These are phyloP conservation scores for Pichia inconspicua DNA, from an alignment of 1,139 yeast species.

Conservation along the genomic window DNA sequence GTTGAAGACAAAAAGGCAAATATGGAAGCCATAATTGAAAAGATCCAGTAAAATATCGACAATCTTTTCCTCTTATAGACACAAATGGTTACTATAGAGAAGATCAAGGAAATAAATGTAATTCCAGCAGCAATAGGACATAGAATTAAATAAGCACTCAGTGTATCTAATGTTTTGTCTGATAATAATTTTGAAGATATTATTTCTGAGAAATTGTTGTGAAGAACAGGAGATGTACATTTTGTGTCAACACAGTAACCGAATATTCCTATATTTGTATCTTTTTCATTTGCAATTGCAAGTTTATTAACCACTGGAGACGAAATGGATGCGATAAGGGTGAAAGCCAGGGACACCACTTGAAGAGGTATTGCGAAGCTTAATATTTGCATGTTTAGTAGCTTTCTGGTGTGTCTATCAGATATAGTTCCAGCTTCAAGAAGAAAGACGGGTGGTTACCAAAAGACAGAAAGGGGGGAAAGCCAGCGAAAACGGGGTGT, in stretches of 20 bases:
- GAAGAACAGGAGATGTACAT: slow-evolving; percentile 2
- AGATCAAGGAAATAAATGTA: slow-evolving; percentile 22
- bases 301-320: slow-evolving; percentile 38
- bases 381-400: slow-evolving; percentile 1
- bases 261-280: slow-evolving; percentile 29
- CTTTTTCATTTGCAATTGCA: slow-evolving; percentile 31
- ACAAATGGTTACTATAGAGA: slow-evolving; percentile 20
- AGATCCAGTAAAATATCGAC: slow-evolving; percentile 27
- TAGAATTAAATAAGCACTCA: slow-evolving; percentile 21
- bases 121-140: slow-evolving; percentile 27
- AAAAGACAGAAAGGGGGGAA: no score
- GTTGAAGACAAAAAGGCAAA: slow-evolving; percentile 47
- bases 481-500: no score
- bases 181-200: slow-evolving; percentile 5
- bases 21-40: slow-evolving; percentile 31
- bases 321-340: slow-evolving; percentile 41
- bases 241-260: slow-evolving; percentile 35
- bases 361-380: slow-evolving; percentile 20
- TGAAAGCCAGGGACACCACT: slow-evolving; percentile 34
- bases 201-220: slow-evolving; percentile 15
- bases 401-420: no score
- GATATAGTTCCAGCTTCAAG: no score
- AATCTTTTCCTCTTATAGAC: not conserved
- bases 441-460: no score
- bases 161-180: slow-evolving; percentile 17